Evolutionary conservation across 768 basidiomycete species (phyloP).

Genomic region (Cystoderma amianthinum): DNA sequence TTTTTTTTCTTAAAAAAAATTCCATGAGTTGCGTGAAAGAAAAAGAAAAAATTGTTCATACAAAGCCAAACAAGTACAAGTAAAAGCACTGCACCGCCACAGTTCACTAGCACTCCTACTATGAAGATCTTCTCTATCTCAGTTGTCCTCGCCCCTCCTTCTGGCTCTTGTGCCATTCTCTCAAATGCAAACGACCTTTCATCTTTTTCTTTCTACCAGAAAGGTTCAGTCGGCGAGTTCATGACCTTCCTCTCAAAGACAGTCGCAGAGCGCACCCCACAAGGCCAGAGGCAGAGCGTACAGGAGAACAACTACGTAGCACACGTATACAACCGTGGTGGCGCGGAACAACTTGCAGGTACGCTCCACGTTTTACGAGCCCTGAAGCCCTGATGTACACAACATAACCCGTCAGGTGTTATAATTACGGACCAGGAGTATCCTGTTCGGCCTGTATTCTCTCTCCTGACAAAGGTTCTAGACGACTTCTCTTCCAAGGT

Average conservation of each 20-base stretch:
- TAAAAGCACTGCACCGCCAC: too few relatives aligned
- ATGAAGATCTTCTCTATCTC: conserved; percentile 91
- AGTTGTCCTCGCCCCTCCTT: conserved; percentile 60
- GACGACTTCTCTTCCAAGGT: conserved; percentile 88
- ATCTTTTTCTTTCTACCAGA: conserved; percentile 92
- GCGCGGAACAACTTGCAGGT: conserved; percentile 84
- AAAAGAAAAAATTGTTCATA: too few relatives aligned
- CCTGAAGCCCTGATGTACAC: conserved; percentile 5
- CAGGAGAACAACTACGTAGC: conserved; percentile 92
- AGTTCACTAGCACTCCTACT: too few relatives aligned
- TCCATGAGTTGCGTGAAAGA: too few relatives aligned
- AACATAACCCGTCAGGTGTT: conserved; percentile 46
- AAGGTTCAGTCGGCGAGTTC: conserved; percentile 83
- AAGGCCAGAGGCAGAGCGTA: conserved; percentile 88
- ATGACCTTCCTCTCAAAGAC: conserved; percentile 93
- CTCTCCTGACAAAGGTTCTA: conserved; percentile 84
- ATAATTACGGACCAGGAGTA: conserved; percentile 96
- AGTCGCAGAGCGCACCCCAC: conserved; percentile 79
- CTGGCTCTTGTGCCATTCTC: conserved; percentile 58
- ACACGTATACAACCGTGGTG: conserved; percentile 88
- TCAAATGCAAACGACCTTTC: conserved; percentile 72
- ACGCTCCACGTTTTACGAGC: conserved; percentile 13
- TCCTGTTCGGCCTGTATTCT: conserved; percentile 94
- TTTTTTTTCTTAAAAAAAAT: too few relatives aligned
- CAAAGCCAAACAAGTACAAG: too few relatives aligned